These are phyloP conservation scores for Cantharellus anzutake DNA, from an alignment of 768 basidiomycete genomes.

Conservation along the genomic window DNA sequence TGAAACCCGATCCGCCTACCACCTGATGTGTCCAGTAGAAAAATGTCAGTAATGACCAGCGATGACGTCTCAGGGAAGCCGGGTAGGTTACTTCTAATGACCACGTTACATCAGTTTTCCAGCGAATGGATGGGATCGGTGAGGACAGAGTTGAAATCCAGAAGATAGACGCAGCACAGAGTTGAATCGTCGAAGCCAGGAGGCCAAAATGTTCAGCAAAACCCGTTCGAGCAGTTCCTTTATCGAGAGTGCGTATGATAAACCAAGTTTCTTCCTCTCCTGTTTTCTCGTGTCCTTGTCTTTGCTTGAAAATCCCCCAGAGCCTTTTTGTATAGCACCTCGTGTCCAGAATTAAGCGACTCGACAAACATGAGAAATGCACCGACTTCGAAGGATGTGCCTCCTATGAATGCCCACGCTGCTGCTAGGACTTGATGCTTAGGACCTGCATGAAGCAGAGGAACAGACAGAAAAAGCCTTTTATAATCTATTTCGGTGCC, in stretches of 20 bases:
- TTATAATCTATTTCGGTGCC: constrained; percentile 15
- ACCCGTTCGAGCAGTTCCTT: no score
- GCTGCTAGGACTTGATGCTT: constrained; percentile 16
- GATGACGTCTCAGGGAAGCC: constrained; percentile 10
- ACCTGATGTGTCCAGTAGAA: constrained; percentile 45
- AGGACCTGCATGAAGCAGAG: constrained; percentile 17
- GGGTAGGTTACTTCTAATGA: constrained; percentile 22
- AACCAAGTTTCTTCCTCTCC: neutral
- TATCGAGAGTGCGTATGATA: no score
- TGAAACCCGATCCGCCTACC: constrained; percentile 38
- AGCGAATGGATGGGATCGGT: neutral
- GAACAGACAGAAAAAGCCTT: constrained; percentile 37
- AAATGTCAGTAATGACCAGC: constrained; percentile 24
- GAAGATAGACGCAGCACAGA: constrained; percentile 39
- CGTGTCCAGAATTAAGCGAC: constrained; percentile 29
- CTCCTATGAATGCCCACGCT: constrained; percentile 36
- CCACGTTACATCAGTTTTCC: constrained; percentile 17
- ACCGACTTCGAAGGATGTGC: constrained; percentile 40
- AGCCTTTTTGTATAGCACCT: constrained; percentile 4
- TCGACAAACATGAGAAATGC: constrained; percentile 34
- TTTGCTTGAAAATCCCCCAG: neutral
- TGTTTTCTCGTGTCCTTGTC: neutral
- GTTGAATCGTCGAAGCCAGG: constrained; percentile 30
- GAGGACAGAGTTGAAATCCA: constrained; percentile 27
- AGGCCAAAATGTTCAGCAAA: constrained; percentile 26